Base-by-base conservation (phyloP, 768 basidiomycete species). In the Termitomyces sp. region DNA sequence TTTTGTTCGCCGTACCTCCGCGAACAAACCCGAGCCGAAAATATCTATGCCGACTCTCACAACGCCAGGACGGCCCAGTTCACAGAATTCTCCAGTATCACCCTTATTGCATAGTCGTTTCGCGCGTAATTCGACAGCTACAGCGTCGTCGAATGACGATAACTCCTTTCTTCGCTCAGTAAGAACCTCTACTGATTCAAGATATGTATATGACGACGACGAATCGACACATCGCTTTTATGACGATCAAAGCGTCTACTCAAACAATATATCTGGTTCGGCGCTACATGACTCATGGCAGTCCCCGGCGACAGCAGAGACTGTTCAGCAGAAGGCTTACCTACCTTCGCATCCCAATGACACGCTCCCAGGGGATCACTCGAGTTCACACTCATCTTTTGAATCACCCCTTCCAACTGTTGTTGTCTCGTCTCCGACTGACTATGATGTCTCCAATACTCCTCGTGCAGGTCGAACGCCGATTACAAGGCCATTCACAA, bases 1-100 rank as follows among this genome's bases (percentile, higher is more conserved):
- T 3, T 78, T 88, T 49, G 81, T 80, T 55, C 77, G 80, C 57
- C 72, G 73, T 55, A 77, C 83, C 8, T 86, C 86, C 26, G 73
- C 73, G 62, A 77, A 70, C 65, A 76, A 73, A 62, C 66, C 67
- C 49, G 66, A 65, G 44, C 59, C 47, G 42, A 41, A 39, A 16
- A 37, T 37, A 7, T 28, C 39, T 52, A 39, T 55, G 55, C 36
- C 66, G 54, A 54, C 26, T 51, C 52, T 48, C 31, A 59, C 46
- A 49, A 47, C 57, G 13, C 41, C 52, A 24, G 58, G 44, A 42
- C 59, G 51, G 53, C 55, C 60, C 28, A 60, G 22, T 41, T 55
- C 61, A 33, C 61, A 60, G 12, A 59, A 50, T 16, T 33, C 65
- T 39, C 73, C 66, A 20, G 56, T 64, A 12, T 81, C 79, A 0